Evolutionary conservation across 805 yeast species (phyloP), one percentile per base, ranked within the genome.

Genomic region (Maudiozyma bulderi): DNA sequence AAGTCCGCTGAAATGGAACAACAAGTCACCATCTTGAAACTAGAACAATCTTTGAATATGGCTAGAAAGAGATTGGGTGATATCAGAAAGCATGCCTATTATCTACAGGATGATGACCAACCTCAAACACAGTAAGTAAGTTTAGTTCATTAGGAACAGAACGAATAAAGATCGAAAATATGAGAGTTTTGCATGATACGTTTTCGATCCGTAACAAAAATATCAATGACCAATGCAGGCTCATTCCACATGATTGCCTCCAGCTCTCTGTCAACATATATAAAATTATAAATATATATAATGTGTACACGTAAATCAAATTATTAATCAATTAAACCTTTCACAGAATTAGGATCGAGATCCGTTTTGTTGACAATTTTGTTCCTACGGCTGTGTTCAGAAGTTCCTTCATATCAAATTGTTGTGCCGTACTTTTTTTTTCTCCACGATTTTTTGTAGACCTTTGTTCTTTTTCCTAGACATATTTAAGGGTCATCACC

Each of bases 1-100:
- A 85, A 84, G 66, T 84, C 95, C 0, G 77, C 79, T 26, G 93
- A 89, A 58, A 86, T 88, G 95, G 95, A 87, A 61, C 95, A 87
- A 65, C 96, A 88, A 64, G 95, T 88, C 6, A 90, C 86, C 61
- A 88, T 89, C 46, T 72, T 88, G 66, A 86, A 85, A 65, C 72
- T 88, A 49, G 96, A 88, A 59, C 85, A 85, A 57, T 77, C 84
- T 43, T 72, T 89, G 56, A 69, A 69, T 44, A 65, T 77, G 20
- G 93, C 96, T 0, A 74, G 95, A 63, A 86, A 85, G 68, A 77
- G 85, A 58, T 71, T 88, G 52, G 93, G 95, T 31, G 95, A 86
- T 56, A 88, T 89, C 52, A 73, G 96, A 64, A 84, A 84, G 65
- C 80, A 76, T 48, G 83, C 90, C 49, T 88, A 88, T 64, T 54